Evolutionary conservation across 306 rosid species (phyloP).

Genomic region (Corylus avellana): DNA sequence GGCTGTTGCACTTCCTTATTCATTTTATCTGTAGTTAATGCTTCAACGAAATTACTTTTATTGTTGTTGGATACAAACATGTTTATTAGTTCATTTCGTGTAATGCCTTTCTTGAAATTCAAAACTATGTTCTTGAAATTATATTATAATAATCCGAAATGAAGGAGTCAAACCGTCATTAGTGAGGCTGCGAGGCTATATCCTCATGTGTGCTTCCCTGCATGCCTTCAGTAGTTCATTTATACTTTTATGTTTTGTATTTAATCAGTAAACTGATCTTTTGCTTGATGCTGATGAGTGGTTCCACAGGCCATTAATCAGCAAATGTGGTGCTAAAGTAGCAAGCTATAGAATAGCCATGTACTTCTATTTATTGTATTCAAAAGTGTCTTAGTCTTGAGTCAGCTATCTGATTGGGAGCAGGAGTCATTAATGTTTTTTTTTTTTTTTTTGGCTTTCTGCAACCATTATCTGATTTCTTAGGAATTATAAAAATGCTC

Average conservation of each 20-base stretch:
- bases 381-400: neutral
- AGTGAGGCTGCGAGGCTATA: neutral
- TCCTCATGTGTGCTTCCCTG: neutral
- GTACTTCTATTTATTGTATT: neutral
- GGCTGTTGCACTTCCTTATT: neutral
- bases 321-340: neutral
- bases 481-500: neutral
- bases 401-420: neutral
- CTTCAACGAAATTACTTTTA: neutral
- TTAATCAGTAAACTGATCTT: conserved; percentile 3
- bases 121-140: neutral
- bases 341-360: neutral
- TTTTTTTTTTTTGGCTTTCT: neutral
- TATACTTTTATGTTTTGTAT: neutral
- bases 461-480: neutral
- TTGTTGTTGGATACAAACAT: neutral
- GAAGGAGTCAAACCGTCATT: neutral
- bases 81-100: neutral
- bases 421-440: neutral
- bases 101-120: neutral
- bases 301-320: neutral
- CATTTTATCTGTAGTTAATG: neutral
- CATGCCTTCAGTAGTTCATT: neutral
- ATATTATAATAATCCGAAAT: neutral
- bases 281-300: neutral